Evolutionary conservation across 2,329 filamentous ascomycete genomes (phyloP), one percentile per base, ranked within the genome.

Genomic region (Apiospora hydei): DNA sequence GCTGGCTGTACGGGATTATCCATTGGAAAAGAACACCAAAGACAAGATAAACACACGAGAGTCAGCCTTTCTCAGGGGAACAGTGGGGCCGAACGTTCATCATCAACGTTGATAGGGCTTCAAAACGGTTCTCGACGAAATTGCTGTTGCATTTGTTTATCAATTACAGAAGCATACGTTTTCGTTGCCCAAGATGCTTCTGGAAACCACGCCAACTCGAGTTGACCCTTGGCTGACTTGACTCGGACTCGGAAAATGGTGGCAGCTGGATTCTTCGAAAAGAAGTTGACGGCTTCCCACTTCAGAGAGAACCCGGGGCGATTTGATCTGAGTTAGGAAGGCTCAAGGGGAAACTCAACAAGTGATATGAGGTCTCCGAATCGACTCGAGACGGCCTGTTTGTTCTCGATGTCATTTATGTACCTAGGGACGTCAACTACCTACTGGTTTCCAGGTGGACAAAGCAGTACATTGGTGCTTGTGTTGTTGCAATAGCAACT

Each of bases 341-440:
- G 34, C 34, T 64, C 57, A 34, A 64, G 57, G 57, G 41, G 18
- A 64, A 41, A 64, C 57, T 21, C 18, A 41, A 41, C 57, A 64
- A 41, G 8, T 41, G 10, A 41, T 24, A 1, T 64, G 34, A 41
- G 57, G 34, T 41, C 7, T 38, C 10, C 18, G 57, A 64, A 64
- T 41, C 30, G 18, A 16, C 41, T 64, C 57, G 57, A 64, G 57
- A 24, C 34, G 41, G 21, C 57, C 11, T 21, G 57, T 41, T 41
- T 64, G 21, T 64, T 64, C 57, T 61, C 53, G 53, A 61, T 61
- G 26, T 26, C 26, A 57, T 16, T 30, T 34, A 10, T 61, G 47
- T 21, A 38, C 34, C 34, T 38, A 34, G 34, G 53, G 26, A 61
- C 14, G 21, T 21, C 53, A 5, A 34, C 8, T 61, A 14, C 16